phyloP scores from a whole-genome alignment of 2,329 filamentous ascomycete genomes.

The Arachnopeziza araneosa region DNA sequence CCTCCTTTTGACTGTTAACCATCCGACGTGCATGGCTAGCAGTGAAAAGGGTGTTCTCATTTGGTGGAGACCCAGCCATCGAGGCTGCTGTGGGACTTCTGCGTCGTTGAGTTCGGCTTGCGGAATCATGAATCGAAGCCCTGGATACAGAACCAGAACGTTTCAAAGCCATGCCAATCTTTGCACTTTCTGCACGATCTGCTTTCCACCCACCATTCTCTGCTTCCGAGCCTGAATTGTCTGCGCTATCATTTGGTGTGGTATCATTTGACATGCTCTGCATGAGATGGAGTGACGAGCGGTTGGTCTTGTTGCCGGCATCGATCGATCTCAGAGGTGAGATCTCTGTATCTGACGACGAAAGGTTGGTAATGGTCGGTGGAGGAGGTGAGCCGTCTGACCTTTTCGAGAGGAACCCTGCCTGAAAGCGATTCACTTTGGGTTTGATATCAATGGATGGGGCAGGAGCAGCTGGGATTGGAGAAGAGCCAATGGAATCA shows the following conservation, averaged over 20 bases:
- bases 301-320: slow-evolving; percentile 42
- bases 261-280: slow-evolving; percentile 20
- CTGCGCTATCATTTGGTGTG: slow-evolving; percentile 29
- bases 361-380: slow-evolving; percentile 52
- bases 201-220: slow-evolving; percentile 26
- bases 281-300: slow-evolving; percentile 36
- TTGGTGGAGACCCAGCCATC: slow-evolving; percentile 46
- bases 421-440: slow-evolving; percentile 75
- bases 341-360: slow-evolving; percentile 49
- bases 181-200: slow-evolving; percentile 25
- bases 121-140: slow-evolving; percentile 23
- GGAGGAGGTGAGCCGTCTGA: slow-evolving; percentile 56
- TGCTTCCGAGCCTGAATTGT: slow-evolving; percentile 31
- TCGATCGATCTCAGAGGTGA: slow-evolving; percentile 51
- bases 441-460: slow-evolving; percentile 55
- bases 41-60: slow-evolving; percentile 57
- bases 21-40: slow-evolving; percentile 61
- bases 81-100: slow-evolving; percentile 38
- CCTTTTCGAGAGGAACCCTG: slow-evolving; percentile 74
- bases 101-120: slow-evolving; percentile 21
- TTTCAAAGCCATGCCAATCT: slow-evolving; percentile 28
- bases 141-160: slow-evolving; percentile 27
- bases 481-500: slow-evolving; percentile 44
- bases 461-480: slow-evolving; percentile 49
- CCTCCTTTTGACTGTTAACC: slow-evolving; percentile 55